A percentile compares a stretch with the other conserved stretches of the same genome.
Evolutionary conservation across 2,329 filamentous ascomycete genomes (phyloP).

Genomic region (Daldinia eschscholtzii): DNA sequence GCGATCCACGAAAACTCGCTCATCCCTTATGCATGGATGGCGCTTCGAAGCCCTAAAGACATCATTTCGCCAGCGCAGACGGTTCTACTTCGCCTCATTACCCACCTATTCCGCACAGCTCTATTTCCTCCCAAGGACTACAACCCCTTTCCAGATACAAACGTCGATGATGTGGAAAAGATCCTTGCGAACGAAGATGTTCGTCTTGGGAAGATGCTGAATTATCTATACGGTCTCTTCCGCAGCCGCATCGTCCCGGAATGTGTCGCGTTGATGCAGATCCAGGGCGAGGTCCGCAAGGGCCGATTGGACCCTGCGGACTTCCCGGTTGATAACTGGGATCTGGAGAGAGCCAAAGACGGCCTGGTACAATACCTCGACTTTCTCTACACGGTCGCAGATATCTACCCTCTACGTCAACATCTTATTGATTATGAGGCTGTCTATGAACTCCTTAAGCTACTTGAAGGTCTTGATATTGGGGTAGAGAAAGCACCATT

Average conservation of each 20-base stretch:
- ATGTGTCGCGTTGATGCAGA: slow-evolving; percentile 91
- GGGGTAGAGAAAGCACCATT: slow-evolving; percentile 87
- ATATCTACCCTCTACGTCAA: slow-evolving; percentile 84
- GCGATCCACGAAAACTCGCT: slow-evolving; percentile 90
- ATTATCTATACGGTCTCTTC: slow-evolving; percentile 94
- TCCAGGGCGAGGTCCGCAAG: slow-evolving; percentile 89
- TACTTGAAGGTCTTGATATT: slow-evolving; percentile 88
- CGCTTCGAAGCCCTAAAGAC: slow-evolving; percentile 91
- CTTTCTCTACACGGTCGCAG: slow-evolving; percentile 90
- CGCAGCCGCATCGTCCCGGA: slow-evolving; percentile 93
- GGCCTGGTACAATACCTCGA: slow-evolving; percentile 94
- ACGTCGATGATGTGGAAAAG: slow-evolving; percentile 45
- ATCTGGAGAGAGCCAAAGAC: slow-evolving; percentile 97
- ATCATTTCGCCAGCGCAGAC: slow-evolving; percentile 96
- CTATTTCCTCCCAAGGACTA: slow-evolving; percentile 57
- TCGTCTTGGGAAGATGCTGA: slow-evolving; percentile 74
- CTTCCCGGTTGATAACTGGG: slow-evolving; percentile 95
- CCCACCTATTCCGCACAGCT: slow-evolving; percentile 83
- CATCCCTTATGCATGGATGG: slow-evolving; percentile 92
- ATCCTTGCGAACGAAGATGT: slow-evolving; percentile 64
- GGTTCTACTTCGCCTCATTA: slow-evolving; percentile 89
- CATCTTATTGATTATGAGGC: slow-evolving; percentile 94
- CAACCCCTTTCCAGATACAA: slow-evolving; percentile 46
- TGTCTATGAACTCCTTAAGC: slow-evolving; percentile 86
- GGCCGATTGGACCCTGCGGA: slow-evolving; percentile 82